phyloP scores from a whole-genome alignment of 306 rosid genomes.

The Erythrophleum fordii region DNA sequence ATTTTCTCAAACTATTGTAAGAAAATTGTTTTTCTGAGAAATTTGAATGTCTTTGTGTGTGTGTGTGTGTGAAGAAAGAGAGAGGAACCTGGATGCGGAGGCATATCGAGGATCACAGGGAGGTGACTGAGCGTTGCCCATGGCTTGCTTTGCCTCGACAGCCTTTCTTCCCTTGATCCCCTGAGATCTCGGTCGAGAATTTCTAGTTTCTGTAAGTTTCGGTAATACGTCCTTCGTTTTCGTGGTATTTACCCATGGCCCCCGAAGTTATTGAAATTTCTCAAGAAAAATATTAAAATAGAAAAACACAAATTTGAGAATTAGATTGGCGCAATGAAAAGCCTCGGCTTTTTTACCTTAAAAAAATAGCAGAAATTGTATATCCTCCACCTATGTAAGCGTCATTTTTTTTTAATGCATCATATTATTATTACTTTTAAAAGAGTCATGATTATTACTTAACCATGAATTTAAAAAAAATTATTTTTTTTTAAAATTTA shows the following conservation, averaged over 20 bases:
- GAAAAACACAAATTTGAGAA: background rate
- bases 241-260: background rate
- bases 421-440: too few relatives aligned
- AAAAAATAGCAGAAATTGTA: too few relatives aligned
- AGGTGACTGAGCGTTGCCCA: conserved; percentile 61
- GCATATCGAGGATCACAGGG: conserved; percentile 54
- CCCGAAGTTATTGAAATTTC: background rate
- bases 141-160: conserved; percentile 16
- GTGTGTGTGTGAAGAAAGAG: background rate
- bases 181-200: background rate
- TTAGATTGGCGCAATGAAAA: background rate
- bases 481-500: too few relatives aligned
- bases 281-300: background rate
- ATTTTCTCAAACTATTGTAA: background rate
- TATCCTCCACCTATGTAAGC: too few relatives aligned
- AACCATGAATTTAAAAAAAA: too few relatives aligned
- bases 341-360: too few relatives aligned
- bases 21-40: background rate
- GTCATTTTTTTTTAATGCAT: too few relatives aligned
- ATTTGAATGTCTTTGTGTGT: too few relatives aligned
- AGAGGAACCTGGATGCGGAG: conserved; percentile 70
- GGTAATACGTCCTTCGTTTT: background rate
- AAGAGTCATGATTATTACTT: too few relatives aligned
- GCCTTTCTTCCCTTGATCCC: background rate
- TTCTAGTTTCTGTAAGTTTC: background rate